phyloP scores from a whole-genome alignment of 2,329 filamentous ascomycete genomes.

The Diaporthe velutina region DNA sequence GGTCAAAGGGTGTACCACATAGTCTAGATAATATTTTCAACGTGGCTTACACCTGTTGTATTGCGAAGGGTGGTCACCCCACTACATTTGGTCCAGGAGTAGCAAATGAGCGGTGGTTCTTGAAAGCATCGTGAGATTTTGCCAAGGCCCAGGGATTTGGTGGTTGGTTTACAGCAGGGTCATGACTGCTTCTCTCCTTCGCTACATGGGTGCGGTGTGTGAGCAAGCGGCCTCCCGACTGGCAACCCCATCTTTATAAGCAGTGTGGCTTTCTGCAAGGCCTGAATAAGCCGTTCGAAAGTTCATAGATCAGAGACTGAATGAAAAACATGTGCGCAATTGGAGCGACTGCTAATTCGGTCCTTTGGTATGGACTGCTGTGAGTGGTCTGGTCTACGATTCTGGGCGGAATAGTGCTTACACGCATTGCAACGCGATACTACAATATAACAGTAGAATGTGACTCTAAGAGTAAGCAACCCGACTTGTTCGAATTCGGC shows the following conservation, averaged over 20 bases:
- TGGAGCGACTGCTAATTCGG: neutral
- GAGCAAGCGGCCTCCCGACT: neutral
- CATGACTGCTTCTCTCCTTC: neutral
- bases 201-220: neutral
- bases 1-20: neutral
- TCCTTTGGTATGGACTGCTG: neutral
- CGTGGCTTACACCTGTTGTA: neutral
- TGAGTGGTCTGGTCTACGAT: neutral
- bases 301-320: neutral
- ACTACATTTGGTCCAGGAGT: neutral
- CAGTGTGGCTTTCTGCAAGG: neutral
- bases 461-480: neutral
- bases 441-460: neutral
- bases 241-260: neutral
- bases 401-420: neutral
- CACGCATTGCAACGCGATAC: neutral
- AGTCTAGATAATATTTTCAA: neutral
- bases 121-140: constrained; percentile 3
- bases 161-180: neutral
- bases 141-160: neutral
- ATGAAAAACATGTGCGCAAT: neutral
- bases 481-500: neutral
- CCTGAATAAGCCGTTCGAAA: neutral
- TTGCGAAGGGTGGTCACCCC: neutral
- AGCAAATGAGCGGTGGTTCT: neutral